Conservation (phyloP, 148 eudicot genomes). For the Camellia lanceoleosa region DNA sequence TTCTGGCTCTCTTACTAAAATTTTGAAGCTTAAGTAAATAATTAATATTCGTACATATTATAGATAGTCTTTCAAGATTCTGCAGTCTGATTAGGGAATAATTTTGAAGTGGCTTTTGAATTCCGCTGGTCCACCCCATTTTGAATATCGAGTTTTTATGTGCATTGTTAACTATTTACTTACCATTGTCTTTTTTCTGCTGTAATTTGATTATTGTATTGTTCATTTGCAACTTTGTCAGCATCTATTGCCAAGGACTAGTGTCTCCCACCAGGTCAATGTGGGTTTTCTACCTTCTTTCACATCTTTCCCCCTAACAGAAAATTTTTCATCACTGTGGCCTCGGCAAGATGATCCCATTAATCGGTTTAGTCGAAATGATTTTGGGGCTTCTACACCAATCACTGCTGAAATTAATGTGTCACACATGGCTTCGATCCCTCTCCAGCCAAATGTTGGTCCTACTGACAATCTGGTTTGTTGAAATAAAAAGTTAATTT, state of each 20-base stretch:
- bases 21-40: background rate
- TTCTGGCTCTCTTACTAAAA: background rate
- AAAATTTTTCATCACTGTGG: slow-evolving; percentile 16
- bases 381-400: slow-evolving; percentile 22
- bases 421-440: slow-evolving; percentile 11
- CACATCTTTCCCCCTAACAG: slow-evolving; percentile 15
- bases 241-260: slow-evolving; percentile 17
- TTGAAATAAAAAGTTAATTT: background rate
- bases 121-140: background rate
- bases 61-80: background rate
- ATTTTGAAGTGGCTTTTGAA: background rate
- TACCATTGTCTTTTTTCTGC: background rate
- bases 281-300: slow-evolving; percentile 16
- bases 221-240: slow-evolving; percentile 1
- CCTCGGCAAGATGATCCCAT: slow-evolving; percentile 18
- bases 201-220: background rate
- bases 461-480: slow-evolving; percentile 24
- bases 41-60: background rate
- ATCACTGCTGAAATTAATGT: slow-evolving; percentile 19
- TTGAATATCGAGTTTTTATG: background rate
- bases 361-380: slow-evolving; percentile 5
- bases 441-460: slow-evolving; percentile 10
- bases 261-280: slow-evolving; percentile 19
- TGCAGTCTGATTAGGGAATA: background rate
- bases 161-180: background rate